Conservation (phyloP, 2,329 filamentous ascomycete genomes). For the Fusarium citri region DNA sequence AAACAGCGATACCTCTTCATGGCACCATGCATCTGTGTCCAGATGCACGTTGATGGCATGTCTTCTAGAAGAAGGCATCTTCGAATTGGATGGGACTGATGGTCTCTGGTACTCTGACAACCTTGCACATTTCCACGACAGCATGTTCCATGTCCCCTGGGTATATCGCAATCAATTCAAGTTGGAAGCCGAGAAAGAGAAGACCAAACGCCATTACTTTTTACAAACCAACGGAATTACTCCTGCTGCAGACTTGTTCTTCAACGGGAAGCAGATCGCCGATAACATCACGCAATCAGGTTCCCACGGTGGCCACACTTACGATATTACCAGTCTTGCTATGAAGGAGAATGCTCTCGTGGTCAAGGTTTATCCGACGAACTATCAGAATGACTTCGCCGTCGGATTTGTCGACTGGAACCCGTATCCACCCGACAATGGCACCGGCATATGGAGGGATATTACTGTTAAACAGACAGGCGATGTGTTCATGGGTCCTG, state of each 20-base stretch:
- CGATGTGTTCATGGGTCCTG: background rate
- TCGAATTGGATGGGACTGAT: background rate
- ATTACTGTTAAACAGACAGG: background rate
- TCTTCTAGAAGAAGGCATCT: background rate
- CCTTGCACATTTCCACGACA: background rate
- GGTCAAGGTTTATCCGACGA: background rate
- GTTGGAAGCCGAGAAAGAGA: rapidly evolving
- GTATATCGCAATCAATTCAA: background rate
- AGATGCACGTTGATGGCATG: background rate
- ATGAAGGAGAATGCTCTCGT: background rate
- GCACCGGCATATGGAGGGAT: background rate
- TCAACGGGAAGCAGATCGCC: conserved; percentile 1
- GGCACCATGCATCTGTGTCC: background rate
- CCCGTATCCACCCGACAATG: background rate
- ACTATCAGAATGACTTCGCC: background rate
- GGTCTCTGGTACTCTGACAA: conserved; percentile 6
- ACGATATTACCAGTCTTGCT: background rate
- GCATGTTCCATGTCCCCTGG: background rate
- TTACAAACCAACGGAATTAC: conserved; percentile 5
- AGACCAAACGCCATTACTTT: background rate
- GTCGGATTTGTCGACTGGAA: conserved; percentile 6
- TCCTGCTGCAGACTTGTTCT: background rate
- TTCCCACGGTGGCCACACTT: background rate
- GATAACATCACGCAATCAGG: background rate
- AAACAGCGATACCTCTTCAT: background rate